phyloP scores from a whole-genome alignment of 371 early-diverging fungal genomes.

The Batrachochytrium dendrobatidis region DNA sequence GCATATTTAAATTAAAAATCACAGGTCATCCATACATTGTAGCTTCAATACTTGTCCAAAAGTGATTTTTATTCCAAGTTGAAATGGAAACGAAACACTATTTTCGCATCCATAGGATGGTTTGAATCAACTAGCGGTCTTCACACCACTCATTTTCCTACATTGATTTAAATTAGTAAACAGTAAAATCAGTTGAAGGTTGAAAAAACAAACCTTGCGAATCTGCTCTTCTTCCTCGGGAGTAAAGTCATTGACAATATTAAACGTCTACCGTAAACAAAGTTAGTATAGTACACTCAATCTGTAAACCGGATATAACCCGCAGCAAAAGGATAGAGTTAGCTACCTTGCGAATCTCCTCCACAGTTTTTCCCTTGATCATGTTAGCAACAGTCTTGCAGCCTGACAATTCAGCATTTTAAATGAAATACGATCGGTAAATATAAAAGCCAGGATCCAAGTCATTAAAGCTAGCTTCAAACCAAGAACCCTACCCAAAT shows the following conservation, averaged over 20 bases:
- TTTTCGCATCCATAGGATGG: too few relatives aligned
- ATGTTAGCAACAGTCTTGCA: conserved; percentile 98
- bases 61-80: too few relatives aligned
- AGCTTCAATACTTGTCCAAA: too few relatives aligned
- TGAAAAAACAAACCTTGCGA: conserved; percentile 39
- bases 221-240: conserved; percentile 83
- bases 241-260: conserved; percentile 91
- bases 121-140: too few relatives aligned
- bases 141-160: conserved; percentile 88
- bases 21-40: too few relatives aligned
- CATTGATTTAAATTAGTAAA: conserved; percentile 13
- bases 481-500: conserved; percentile 57
- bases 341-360: conserved; percentile 78
- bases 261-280: conserved; percentile 59
- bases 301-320: not conserved
- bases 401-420: conserved; percentile 21
- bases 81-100: too few relatives aligned
- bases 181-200: not conserved
- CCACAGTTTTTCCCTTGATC: conserved; percentile 91
- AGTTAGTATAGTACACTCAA: not conserved
- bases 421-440: not conserved
- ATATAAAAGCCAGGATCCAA: not conserved
- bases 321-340: not conserved
- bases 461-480: too few relatives aligned
- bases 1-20: too few relatives aligned